phyloP scores from a whole-genome alignment of 2,329 filamentous ascomycete genomes.

The Diaporthe humulicola region DNA sequence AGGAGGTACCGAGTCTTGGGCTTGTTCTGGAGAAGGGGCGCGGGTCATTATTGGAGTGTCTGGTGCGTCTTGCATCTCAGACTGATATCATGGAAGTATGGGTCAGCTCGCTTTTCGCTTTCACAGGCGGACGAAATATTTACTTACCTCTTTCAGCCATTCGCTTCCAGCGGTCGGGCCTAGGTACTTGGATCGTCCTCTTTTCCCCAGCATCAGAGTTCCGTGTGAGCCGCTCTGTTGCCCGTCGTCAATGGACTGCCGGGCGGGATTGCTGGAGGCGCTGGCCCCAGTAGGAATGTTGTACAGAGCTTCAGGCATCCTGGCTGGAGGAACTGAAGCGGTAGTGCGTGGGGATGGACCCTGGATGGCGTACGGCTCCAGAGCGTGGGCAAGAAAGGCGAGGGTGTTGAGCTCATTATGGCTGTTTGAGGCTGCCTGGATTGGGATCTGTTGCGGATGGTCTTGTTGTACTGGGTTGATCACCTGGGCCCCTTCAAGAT shows the following conservation, averaged over 20 bases:
- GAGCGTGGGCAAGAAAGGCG: background rate
- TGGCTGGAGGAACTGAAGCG: background rate
- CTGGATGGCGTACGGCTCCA: conserved; percentile 1
- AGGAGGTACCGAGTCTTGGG: background rate
- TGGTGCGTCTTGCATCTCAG: background rate
- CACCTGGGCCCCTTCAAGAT: background rate
- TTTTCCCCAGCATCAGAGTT: conserved; percentile 24
- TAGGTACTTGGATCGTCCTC: conserved; percentile 26
- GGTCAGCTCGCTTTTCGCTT: background rate
- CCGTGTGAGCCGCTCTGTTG: conserved; percentile 29
- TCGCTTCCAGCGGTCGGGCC: conserved; percentile 26
- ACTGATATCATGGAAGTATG: background rate
- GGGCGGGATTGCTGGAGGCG: conserved; percentile 7
- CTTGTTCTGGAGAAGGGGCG: background rate
- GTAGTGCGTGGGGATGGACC: background rate
- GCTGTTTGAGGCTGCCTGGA: background rate
- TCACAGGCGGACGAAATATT: background rate
- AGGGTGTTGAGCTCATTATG: conserved; percentile 7
- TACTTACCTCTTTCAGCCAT: conserved; percentile 32
- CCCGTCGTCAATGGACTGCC: conserved; percentile 19
- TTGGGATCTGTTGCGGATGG: background rate
- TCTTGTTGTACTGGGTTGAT: background rate
- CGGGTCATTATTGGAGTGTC: conserved; percentile 2
- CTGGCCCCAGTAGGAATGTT: background rate
- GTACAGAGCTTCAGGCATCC: background rate